These are phyloP conservation scores for Botrytis pseudocinerea DNA, from an alignment of 2,329 filamentous ascomycete genomes.

Conservation along the genomic window DNA sequence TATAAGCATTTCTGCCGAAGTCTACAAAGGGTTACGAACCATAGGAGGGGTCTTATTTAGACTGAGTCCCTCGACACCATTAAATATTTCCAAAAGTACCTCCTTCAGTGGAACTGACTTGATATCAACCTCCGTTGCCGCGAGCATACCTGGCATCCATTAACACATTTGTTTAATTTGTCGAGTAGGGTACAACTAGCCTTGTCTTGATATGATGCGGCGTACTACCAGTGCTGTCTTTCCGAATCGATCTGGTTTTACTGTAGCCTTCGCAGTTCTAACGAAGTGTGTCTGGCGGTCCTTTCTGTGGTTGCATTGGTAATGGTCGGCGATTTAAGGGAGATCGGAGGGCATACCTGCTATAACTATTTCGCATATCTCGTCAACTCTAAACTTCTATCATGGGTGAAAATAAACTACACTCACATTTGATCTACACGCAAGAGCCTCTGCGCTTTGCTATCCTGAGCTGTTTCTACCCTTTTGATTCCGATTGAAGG, in stretches of 20 bases:
- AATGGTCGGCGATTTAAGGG: background rate
- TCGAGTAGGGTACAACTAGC: background rate
- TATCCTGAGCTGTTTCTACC: constrained; percentile 12
- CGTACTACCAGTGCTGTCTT: constrained; percentile 18
- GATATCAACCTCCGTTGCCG: constrained; percentile 11
- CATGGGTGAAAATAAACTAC: background rate
- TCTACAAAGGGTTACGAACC: background rate
- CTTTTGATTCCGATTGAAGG: constrained; percentile 2
- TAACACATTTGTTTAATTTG: background rate
- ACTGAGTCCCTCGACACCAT: constrained; percentile 11
- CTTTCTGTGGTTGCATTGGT: constrained; percentile 6
- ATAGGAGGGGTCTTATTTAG: constrained; percentile 14
- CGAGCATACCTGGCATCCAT: constrained; percentile 10
- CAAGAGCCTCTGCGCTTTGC: constrained; percentile 12
- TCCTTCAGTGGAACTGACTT: constrained; percentile 7
- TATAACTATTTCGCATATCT: constrained; percentile 5
- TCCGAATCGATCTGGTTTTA: constrained; percentile 17
- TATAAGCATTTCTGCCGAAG: background rate
- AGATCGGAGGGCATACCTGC: constrained; percentile 6
- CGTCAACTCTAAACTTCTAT: background rate
- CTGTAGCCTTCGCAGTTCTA: constrained; percentile 9
- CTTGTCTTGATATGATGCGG: constrained; percentile 16
- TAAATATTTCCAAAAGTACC: constrained; percentile 9
- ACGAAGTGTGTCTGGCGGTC: constrained; percentile 17
- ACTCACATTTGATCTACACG: constrained; percentile 20